A percentile compares a stretch with the other conserved stretches of the same genome.
Evolutionary conservation across 805 yeast species (phyloP).

Genomic region (Hanseniaspora mollemarum): DNA sequence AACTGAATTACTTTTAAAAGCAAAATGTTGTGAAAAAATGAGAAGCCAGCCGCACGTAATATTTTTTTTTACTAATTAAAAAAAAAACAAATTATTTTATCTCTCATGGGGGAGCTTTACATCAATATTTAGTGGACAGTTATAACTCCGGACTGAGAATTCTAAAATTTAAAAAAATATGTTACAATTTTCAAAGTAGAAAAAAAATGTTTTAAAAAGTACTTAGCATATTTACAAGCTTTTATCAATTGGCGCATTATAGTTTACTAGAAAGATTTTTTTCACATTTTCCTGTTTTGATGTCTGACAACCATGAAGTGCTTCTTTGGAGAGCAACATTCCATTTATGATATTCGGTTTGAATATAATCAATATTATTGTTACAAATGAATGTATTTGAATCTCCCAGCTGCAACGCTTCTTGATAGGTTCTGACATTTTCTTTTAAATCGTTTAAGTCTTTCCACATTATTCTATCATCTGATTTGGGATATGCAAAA

Average conservation of each 20-base stretch:
- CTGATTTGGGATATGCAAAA: constrained; percentile 39
- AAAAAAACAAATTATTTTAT: no score
- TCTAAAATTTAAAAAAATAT: no score
- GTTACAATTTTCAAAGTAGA: not conserved
- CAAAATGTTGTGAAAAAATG: no score
- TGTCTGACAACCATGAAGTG: constrained; percentile 58
- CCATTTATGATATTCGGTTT: constrained; percentile 59
- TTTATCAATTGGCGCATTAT: no score
- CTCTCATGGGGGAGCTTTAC: no score
- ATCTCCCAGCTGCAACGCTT: constrained; percentile 60
- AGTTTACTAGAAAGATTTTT: no score
- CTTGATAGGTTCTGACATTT: constrained; percentile 90
- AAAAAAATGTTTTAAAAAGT: no score
- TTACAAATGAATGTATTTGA: not conserved
- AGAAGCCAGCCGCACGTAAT: no score
- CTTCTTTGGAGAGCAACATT: constrained; percentile 74
- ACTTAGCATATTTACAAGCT: not conserved
- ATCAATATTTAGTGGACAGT: not conserved
- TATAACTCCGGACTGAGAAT: not conserved
- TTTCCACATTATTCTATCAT: constrained; percentile 57
- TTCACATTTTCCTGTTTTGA: no score
- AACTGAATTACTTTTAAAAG: no score
- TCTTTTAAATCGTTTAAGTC: constrained; percentile 69
- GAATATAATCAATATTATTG: constrained; percentile 25
- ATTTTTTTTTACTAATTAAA: no score